Base-by-base conservation (phyloP, 2,329 filamentous ascomycete species). In the Bisporella sp. region DNA sequence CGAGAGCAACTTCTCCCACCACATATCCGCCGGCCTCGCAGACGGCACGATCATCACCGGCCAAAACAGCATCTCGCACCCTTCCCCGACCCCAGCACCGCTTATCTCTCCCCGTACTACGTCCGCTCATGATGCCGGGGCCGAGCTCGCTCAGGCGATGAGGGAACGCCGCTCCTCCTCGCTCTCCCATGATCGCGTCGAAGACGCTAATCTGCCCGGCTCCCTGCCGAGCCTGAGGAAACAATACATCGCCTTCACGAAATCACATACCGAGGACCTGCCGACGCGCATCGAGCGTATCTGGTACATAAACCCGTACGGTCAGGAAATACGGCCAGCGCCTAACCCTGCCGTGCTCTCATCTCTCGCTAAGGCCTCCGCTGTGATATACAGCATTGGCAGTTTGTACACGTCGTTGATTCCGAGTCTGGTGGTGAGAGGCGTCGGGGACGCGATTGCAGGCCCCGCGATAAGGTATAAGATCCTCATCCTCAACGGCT, bases 301-400 rank as follows among this genome's bases (percentile, higher is more conserved):
- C 32, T 97, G 90, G 89, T 97, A 97, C 71, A 97, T 97, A 71
- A 97, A 96, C 63, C 92, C 92, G 0, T 97, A 96, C 66, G 92
- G 92, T n/a, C 89, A 96, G 65, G 91, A 96, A 68, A 96, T 97
- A 58, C 81, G 84, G 13, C 87, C 91, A 0, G 78, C 84, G 0
- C 87, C 89, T 2, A 97, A 96, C 62, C 84, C 89, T 0, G 83
- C 41, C 48, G 52, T 3, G 32, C 49, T 13, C 42, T 56, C 7
- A 50, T 56, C 37, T 50, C 51, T 33, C 48, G 45, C 4, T 44
- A 54, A 12, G 56, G 51, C 2, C 44, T 57, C 2, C 12, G 56
- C 82, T 1, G 75, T 96, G 6, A 80, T 97, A 43, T 97, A 96
- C 70, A 91, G 87, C 66, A 95, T 97, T 52, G 93, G 93, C n/a